These are phyloP conservation scores for Tulasnella sp. DNA, from an alignment of 768 basidiomycete genomes.

Conservation along the genomic window DNA sequence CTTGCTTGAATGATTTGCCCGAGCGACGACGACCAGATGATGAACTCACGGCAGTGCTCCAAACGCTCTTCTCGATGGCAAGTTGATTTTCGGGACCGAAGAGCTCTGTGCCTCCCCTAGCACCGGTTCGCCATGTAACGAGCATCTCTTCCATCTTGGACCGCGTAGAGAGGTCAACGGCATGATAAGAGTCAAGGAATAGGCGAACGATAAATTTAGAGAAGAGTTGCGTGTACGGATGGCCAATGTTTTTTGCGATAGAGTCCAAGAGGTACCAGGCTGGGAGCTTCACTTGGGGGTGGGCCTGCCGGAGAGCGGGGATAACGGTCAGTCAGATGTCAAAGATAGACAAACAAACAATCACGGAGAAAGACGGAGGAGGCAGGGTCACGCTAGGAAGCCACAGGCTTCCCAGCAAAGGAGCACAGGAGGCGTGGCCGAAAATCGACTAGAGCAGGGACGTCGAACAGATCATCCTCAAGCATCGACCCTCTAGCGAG, in stretches of 20 bases:
- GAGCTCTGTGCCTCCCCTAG: slow-evolving; percentile 76
- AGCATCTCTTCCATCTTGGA: slow-evolving; percentile 99
- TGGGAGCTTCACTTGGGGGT: slow-evolving; percentile 87
- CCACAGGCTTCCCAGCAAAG: neutral
- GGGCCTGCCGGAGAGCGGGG: slow-evolving; percentile 59
- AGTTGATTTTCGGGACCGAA: slow-evolving; percentile 82
- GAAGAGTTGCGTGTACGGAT: slow-evolving; percentile 88
- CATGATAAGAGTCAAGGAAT: slow-evolving; percentile 84
- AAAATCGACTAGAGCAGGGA: neutral
- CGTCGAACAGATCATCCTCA: neutral
- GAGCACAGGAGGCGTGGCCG: slow-evolving; percentile 16
- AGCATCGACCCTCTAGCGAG: slow-evolving; percentile 5
- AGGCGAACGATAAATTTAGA: slow-evolving; percentile 77
- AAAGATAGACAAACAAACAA: slow-evolving; percentile 24
- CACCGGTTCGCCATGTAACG: slow-evolving; percentile 89
- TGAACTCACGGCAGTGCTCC: slow-evolving; percentile 52
- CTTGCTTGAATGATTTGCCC: slow-evolving; percentile 38
- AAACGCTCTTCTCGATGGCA: slow-evolving; percentile 82
- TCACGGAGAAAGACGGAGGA: slow-evolving; percentile 3
- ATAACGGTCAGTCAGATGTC: slow-evolving; percentile 41
- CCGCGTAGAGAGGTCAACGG: slow-evolving; percentile 81
- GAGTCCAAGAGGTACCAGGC: slow-evolving; percentile 95
- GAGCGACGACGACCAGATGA: slow-evolving; percentile 46
- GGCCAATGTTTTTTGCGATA: slow-evolving; percentile 93
- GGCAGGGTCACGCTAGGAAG: slow-evolving; percentile 1